These are phyloP conservation scores for Corylus americana DNA, from an alignment of 306 rosid genomes.

Conservation along the genomic window DNA sequence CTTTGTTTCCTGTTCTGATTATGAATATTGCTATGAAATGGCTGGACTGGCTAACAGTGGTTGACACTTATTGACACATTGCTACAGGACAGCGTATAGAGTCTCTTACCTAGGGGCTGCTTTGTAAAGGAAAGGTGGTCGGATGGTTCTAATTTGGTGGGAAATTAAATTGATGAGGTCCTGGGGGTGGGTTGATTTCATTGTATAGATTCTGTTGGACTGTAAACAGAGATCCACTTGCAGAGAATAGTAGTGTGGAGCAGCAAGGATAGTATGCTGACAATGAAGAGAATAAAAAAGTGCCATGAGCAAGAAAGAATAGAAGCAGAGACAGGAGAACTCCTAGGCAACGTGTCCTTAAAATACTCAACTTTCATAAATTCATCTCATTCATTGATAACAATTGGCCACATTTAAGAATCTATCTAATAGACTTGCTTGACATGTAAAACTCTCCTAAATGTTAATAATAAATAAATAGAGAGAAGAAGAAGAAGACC, in stretches of 20 bases:
- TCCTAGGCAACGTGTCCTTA: neutral
- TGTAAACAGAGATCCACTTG: neutral
- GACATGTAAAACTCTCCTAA: neutral
- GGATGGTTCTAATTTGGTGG: neutral
- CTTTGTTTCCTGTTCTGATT: slow-evolving; percentile 8
- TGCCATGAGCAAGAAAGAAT: slow-evolving; percentile 2
- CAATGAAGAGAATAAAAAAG: neutral
- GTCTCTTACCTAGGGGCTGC: neutral
- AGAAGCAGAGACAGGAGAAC: neutral
- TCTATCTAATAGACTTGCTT: neutral
- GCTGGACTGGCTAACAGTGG: slow-evolving; percentile 9
- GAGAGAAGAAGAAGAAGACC: too few relatives aligned
- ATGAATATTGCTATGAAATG: slow-evolving; percentile 11
- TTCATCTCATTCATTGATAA: neutral
- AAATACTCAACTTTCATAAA: neutral
- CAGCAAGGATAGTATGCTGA: neutral
- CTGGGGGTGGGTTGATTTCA: neutral
- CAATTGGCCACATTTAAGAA: neutral
- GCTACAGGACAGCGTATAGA: neutral
- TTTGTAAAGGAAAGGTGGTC: neutral
- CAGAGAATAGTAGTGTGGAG: neutral
- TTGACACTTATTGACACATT: neutral
- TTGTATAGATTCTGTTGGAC: neutral
- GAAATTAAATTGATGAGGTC: neutral
- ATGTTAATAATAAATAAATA: neutral